Conservation (phyloP, 1,284 basidiomycete genomes). For the Ustilago sp. region DNA sequence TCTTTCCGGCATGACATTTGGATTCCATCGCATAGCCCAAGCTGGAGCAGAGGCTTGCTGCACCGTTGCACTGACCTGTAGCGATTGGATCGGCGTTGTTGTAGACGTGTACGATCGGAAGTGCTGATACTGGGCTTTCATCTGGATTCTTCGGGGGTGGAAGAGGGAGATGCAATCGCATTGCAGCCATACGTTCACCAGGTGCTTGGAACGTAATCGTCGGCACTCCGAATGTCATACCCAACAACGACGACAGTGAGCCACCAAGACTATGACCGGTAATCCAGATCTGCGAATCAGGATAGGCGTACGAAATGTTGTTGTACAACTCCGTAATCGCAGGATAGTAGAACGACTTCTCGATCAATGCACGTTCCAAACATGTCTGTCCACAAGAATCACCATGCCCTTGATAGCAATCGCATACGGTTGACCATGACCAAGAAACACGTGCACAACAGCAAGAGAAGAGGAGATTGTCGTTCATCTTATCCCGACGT, state of each 20-base stretch:
- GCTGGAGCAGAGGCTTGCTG: constrained; percentile 61
- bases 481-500: constrained; percentile 92
- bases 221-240: constrained; percentile 90
- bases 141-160: constrained; percentile 70
- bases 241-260: constrained; percentile 84
- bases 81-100: constrained; percentile 81
- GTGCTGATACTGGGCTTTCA: constrained; percentile 50
- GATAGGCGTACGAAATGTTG: constrained; percentile 87
- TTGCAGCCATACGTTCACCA: constrained; percentile 86
- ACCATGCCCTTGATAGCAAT: constrained; percentile 75
- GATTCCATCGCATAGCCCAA: constrained; percentile 68
- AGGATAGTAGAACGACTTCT: constrained; percentile 90
- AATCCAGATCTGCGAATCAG: constrained; percentile 91
- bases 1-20: constrained; percentile 83
- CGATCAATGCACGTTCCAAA: constrained; percentile 80
- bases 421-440: constrained; percentile 95
- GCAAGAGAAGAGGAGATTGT: constrained; percentile 97
- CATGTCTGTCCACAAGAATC: constrained; percentile 82
- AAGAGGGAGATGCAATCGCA: constrained; percentile 85
- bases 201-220: constrained; percentile 91
- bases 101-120: constrained; percentile 77
- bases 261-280: constrained; percentile 92
- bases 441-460: constrained; percentile 95
- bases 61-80: constrained; percentile 66
- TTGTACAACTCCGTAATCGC: constrained; percentile 78